phyloP scores from a whole-genome alignment of 345 rosid genomes.

The Sisymbrium irio region DNA sequence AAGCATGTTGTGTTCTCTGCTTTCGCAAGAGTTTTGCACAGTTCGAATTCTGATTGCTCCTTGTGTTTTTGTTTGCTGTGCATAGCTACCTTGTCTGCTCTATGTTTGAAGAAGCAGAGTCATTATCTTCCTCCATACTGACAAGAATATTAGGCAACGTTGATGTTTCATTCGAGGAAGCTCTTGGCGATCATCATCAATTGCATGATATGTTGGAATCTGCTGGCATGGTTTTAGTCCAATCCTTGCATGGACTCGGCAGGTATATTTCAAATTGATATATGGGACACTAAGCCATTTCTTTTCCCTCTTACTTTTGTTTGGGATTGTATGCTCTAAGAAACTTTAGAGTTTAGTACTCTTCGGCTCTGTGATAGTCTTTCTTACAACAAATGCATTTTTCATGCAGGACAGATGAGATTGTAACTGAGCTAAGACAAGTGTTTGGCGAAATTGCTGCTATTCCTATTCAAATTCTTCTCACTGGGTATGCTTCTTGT shows the following conservation, averaged over 20 bases:
- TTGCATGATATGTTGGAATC: conserved; percentile 55
- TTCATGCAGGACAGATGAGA: conserved; percentile 57
- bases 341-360: neutral
- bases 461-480: conserved; percentile 74
- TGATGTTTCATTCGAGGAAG: conserved; percentile 14
- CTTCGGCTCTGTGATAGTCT: neutral
- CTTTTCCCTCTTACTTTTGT: neutral
- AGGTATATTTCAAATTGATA: conserved; percentile 38
- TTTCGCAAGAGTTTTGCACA: neutral
- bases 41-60: neutral
- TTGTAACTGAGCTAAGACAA: conserved; percentile 51
- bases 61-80: conserved; percentile 1
- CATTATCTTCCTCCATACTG: conserved; percentile 55
- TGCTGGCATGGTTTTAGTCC: conserved; percentile 80
- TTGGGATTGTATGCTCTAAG: conserved; percentile 12
- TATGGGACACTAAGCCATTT: neutral
- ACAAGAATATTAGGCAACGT: conserved; percentile 26
- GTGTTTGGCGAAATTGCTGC: conserved; percentile 48
- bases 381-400: neutral
- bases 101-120: conserved; percentile 69
- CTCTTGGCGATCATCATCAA: conserved; percentile 32
- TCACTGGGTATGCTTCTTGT: conserved; percentile 51
- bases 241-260: conserved; percentile 63
- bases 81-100: conserved; percentile 74
- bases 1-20: neutral